Evolutionary conservation across 495 filamentous ascomycete genomes (phyloP).

Genomic region (Penicillium angulare): DNA sequence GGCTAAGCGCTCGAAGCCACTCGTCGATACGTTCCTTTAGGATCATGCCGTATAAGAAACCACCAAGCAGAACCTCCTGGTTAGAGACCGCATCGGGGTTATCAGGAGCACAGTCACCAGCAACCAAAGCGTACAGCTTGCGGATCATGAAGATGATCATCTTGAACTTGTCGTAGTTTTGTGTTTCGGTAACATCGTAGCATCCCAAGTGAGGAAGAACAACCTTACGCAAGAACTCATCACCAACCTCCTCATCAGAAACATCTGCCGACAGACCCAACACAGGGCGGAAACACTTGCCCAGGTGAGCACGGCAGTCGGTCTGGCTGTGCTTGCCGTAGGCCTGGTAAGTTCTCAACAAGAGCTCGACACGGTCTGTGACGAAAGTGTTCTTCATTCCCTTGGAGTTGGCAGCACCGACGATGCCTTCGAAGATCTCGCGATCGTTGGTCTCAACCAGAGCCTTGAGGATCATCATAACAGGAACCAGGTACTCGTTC

Average conservation of each 20-base stretch:
- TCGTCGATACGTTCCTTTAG: constrained; percentile 93
- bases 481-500: constrained; percentile 89
- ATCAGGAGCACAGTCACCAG: constrained; percentile 87
- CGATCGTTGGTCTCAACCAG: constrained; percentile 93
- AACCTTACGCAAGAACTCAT: constrained; percentile 83
- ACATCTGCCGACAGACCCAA: constrained; percentile 76
- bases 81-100: constrained; percentile 95
- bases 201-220: constrained; percentile 88
- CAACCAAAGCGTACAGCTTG: constrained; percentile 89
- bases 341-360: constrained; percentile 88
- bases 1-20: constrained; percentile 65
- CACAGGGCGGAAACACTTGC: constrained; percentile 84
- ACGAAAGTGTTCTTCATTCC: constrained; percentile 86
- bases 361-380: constrained; percentile 87
- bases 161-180: constrained; percentile 89
- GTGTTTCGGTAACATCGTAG: constrained; percentile 72
- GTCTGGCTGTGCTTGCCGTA: constrained; percentile 77
- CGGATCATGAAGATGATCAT: constrained; percentile 94
- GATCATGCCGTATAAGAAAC: constrained; percentile 91
- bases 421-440: constrained; percentile 88
- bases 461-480: constrained; percentile 95
- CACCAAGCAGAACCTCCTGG: constrained; percentile 89
- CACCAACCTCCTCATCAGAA: constrained; percentile 82
- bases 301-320: constrained; percentile 78
- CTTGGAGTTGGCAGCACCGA: constrained; percentile 70